Percentiles rank a stretch among this genome's conserved stretches.
phyloP scores from a whole-genome alignment of 257 asterid species.

The Echium plantagineum region DNA sequence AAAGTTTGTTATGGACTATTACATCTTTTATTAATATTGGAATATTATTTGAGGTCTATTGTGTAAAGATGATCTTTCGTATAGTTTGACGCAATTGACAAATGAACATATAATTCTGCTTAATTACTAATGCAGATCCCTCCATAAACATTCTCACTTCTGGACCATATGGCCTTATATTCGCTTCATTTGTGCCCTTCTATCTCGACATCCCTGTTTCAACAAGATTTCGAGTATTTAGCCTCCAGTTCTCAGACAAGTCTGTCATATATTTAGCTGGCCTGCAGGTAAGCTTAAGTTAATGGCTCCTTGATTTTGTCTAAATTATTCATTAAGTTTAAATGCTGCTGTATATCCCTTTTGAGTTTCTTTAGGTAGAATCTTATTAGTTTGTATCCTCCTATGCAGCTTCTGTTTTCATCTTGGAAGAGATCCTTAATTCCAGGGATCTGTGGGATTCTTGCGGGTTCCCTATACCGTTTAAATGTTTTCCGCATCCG shows the following conservation, averaged over 20 bases:
- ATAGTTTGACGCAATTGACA: background rate
- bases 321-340: background rate
- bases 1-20: no score
- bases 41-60: no score
- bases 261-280: constrained; percentile 92
- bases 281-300: constrained; percentile 55
- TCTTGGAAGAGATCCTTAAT: constrained; percentile 94
- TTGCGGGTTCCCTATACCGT: constrained; percentile 90
- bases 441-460: constrained; percentile 92
- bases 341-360: background rate
- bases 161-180: constrained; percentile 87
- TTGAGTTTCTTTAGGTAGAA: constrained; percentile 8
- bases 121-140: constrained; percentile 57
- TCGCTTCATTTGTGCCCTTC: constrained; percentile 89
- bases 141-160: constrained; percentile 60
- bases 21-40: no score
- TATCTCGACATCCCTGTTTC: constrained; percentile 90
- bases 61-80: no score
- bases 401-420: constrained; percentile 77
- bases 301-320: constrained; percentile 3
- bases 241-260: constrained; percentile 91
- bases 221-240: constrained; percentile 64
- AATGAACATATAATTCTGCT: background rate
- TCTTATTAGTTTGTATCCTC: constrained; percentile 3
- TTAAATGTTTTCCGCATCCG: constrained; percentile 58